These are phyloP conservation scores for Colletotrichum brevisporum DNA, from an alignment of 2,329 filamentous ascomycete genomes.

Conservation along the genomic window DNA sequence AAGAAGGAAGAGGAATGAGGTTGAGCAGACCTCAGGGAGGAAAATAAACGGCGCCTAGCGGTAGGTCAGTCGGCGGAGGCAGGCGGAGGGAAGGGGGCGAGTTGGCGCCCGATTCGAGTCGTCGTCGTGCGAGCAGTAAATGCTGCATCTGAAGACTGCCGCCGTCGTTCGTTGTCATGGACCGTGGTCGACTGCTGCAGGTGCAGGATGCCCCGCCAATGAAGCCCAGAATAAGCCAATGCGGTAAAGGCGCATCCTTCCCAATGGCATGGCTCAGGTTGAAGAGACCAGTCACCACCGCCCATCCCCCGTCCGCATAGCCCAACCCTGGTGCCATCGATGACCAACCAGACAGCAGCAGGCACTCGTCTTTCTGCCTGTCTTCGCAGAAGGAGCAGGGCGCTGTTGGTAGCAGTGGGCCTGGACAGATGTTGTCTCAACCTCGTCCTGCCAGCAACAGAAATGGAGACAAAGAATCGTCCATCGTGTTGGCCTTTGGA, in stretches of 20 bases:
- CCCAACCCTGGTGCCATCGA: slow-evolving; percentile 6
- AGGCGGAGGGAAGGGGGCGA: not conserved
- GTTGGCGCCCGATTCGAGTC: slow-evolving; percentile 8
- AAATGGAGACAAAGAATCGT: not conserved
- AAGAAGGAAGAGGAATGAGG: slow-evolving; percentile 12
- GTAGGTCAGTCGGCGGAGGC: not conserved
- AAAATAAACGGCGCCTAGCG: not conserved
- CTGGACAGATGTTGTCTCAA: not conserved
- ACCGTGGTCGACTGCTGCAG: slow-evolving; percentile 25
- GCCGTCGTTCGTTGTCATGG: slow-evolving; percentile 30
- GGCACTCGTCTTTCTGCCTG: not conserved
- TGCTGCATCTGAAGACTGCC: slow-evolving; percentile 26
- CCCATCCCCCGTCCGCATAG: slow-evolving; percentile 11
- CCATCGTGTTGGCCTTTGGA: not conserved
- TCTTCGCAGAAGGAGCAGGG: not conserved
- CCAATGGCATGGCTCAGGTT: slow-evolving; percentile 25
- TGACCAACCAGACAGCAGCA: slow-evolving; percentile 1
- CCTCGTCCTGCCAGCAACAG: not conserved
- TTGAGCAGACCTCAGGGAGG: not conserved
- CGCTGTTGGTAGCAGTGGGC: not conserved
- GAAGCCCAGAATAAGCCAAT: slow-evolving; percentile 29
- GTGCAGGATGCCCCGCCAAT: slow-evolving; percentile 37
- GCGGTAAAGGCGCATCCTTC: slow-evolving; percentile 27
- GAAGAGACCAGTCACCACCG: slow-evolving; percentile 18
- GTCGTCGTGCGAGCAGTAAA: slow-evolving; percentile 23